Evolutionary conservation across 2,329 filamentous ascomycete genomes (phyloP).

Genomic region (Aaosphaeria arxii): DNA sequence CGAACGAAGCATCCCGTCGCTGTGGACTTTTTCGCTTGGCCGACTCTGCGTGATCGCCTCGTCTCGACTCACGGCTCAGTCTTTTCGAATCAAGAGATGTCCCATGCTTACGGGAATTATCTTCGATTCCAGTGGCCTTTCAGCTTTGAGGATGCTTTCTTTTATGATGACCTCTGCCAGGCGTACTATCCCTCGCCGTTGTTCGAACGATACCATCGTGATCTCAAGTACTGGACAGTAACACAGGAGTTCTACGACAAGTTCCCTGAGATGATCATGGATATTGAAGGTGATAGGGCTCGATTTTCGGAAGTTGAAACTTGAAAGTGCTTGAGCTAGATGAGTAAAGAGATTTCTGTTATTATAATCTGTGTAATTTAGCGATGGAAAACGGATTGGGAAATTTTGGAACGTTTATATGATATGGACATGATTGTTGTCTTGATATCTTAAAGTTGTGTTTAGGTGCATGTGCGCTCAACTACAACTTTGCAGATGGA

Average conservation of each 20-base stretch:
- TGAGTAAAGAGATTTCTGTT: neutral
- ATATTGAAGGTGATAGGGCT: constrained; percentile 28
- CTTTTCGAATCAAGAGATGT: constrained; percentile 18
- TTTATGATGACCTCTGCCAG: constrained; percentile 14
- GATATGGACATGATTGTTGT: neutral
- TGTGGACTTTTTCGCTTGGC: constrained; percentile 35
- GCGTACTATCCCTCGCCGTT: constrained; percentile 20
- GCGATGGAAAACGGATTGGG: neutral
- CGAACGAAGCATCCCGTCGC: constrained; percentile 24
- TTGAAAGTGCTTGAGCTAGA: neutral
- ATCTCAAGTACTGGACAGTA: constrained; percentile 25
- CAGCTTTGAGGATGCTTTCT: constrained; percentile 30
- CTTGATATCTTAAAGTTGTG: too few species aligned
- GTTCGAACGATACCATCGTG: constrained; percentile 29
- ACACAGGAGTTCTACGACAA: constrained; percentile 20
- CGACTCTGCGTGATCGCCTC: constrained; percentile 26
- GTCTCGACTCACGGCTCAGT: constrained; percentile 18
- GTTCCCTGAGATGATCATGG: constrained; percentile 27
- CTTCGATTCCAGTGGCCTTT: constrained; percentile 32
- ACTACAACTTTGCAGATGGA: constrained; percentile 13
- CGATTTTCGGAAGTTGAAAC: constrained; percentile 8
- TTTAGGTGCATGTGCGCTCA: too few species aligned
- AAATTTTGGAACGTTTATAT: neutral
- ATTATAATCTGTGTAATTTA: neutral
- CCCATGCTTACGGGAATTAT: constrained; percentile 20